Evolutionary conservation across 2,329 filamentous ascomycete genomes (phyloP), one percentile per base, ranked within the genome.

Genomic region (Pseudocercospora fijiensis): DNA sequence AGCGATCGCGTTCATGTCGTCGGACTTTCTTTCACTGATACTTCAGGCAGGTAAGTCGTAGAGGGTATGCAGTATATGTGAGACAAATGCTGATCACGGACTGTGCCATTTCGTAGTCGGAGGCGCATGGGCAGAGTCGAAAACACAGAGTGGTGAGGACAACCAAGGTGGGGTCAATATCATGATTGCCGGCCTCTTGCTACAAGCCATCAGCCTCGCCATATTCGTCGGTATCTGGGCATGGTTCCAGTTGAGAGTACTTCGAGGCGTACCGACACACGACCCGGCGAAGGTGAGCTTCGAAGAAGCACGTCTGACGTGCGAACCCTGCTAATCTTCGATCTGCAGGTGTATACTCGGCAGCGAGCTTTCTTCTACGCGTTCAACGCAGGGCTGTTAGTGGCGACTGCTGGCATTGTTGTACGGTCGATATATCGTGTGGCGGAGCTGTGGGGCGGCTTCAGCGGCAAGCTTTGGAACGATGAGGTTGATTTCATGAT

Each of bases 401-500:
- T 88, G 2, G 81, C 86, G 2, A 87, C 86, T 4, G 63, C 88
- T 2, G 41, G 57, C 69, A 86, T 91, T 70, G 84, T 90, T 65
- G 84, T 85, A 70, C 81, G 89, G 8, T 87, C 84, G 67, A 83
- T 86, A 47, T 91, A 86, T 75, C 83, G 89, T 60, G 84, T 89
- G 22, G 85, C 84, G 0, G 88, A 91, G 80, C 76, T 91, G 67
- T 84, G 82, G 66, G 79, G 84, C 58, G 88, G 88, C 0, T 91
- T 86, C 84, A 75, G 72, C 2, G 87, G 87, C 0, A 75, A 80
- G 22, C 74, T 90, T 69, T 83, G 82, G 73, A 79, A 82, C 68
- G 73, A 83, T 43, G 77, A 85, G 71, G 62, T 72, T 1, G 76
- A 78, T 18, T 83, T 84, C 69, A 81, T 85, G 69, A 72, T 80